These are phyloP conservation scores for Candida sithepensis DNA, from an alignment of 805 yeast species.

Conservation along the genomic window DNA sequence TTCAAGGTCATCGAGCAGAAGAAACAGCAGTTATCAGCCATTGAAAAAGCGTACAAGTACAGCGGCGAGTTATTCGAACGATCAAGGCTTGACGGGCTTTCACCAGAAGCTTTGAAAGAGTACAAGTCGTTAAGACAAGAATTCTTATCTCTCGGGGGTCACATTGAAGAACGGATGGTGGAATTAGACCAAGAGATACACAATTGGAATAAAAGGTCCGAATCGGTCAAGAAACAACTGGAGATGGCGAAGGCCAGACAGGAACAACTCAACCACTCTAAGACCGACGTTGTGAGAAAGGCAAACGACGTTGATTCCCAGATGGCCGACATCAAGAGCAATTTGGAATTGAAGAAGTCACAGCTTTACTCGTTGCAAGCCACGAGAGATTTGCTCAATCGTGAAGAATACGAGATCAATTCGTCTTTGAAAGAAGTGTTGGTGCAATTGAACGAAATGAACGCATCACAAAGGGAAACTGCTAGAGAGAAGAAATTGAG, in stretches of 20 bases:
- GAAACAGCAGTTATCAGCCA: constrained; percentile 41
- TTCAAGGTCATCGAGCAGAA: constrained; percentile 37
- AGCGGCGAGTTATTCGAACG: constrained; percentile 10
- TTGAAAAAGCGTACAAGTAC: constrained; percentile 23
- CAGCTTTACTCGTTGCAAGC: constrained; percentile 29
- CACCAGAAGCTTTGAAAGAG: constrained; percentile 49
- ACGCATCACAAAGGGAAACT: constrained; percentile 74
- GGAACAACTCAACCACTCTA: constrained; percentile 31
- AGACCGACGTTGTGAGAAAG: constrained; percentile 27
- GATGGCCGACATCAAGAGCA: constrained; percentile 29
- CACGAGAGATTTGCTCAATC: constrained; percentile 34
- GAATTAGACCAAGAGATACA: constrained; percentile 41
- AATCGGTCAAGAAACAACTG: constrained; percentile 33
- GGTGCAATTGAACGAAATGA: constrained; percentile 62
- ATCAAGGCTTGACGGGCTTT: constrained; percentile 26
- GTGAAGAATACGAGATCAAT: constrained; percentile 59
- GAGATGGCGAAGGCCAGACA: constrained; percentile 34
- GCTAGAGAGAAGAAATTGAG: constrained; percentile 64
- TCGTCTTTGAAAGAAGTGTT: constrained; percentile 59
- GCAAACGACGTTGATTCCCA: constrained; percentile 25
- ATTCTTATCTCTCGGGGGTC: constrained; percentile 55
- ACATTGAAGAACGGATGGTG: constrained; percentile 49
- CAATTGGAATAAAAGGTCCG: constrained; percentile 29
- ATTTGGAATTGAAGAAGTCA: constrained; percentile 27
- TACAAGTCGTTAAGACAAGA: constrained; percentile 56